Base-by-base conservation (phyloP, 768 basidiomycete species). In the Hypsizygus marmoreus region DNA sequence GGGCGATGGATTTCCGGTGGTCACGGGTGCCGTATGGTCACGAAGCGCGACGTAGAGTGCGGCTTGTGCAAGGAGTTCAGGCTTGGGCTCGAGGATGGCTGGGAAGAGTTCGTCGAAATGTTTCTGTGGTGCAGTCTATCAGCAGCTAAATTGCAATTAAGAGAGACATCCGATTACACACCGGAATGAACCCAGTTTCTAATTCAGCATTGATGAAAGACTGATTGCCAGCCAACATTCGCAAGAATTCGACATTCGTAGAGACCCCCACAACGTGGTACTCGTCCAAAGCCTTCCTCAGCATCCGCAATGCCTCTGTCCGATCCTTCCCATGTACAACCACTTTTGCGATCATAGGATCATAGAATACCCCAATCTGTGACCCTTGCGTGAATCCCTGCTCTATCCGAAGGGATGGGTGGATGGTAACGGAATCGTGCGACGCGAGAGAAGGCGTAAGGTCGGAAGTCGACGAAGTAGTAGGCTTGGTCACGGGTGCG, bases 141-240 rank as follows among this genome's bases (percentile, higher is more conserved):
- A 33, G 36, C 13, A 9, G 11, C 22, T 8, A 39, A n/a, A 43
- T 32, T 31, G 14, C 25, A 37, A 28, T 25, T 14, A 26, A 29
- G 35, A 37, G 40, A 35, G n/a, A 14, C 7, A 4, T 60, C 75
- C 12, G 6, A 9, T 20, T 23, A 28, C 37, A 39, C 61, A 91
- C 91, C 22, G 80, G 77, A 56, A 97, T 95, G 61, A 97, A 97
- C 3, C 91, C 91, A 2, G 94, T 95, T 60, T 97, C 94, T 9
- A 97, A 80, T 47, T 94, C 84, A 17, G 75, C 89, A 23, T 76
- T 68, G 12, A 89, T 75, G 60, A 97, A 97, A 2, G 86, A 78
- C 30, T 75, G 55, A 59, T 95, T 86, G 1, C 82, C 85, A 0
- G 92, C 88, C 39, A 97, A 74, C 0, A 73, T 75, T 38, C 86